Conservation (phyloP, 257 asterid species). For the Nicotiana otophora region DNA sequence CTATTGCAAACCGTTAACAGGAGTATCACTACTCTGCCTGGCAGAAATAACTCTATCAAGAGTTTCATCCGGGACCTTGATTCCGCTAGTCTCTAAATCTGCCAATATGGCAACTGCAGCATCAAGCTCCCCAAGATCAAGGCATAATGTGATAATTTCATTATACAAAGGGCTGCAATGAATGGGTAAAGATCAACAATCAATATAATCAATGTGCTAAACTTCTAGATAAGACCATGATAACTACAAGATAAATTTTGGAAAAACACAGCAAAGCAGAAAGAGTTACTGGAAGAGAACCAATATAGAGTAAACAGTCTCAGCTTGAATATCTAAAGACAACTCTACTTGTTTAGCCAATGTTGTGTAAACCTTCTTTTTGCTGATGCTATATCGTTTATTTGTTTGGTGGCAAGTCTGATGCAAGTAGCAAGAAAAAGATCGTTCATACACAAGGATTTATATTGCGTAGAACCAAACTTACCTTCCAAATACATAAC, state of each 20-base stretch:
- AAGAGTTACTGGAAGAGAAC: not conserved
- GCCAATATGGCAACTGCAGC: conserved; percentile 91
- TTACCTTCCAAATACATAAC: conserved; percentile 84
- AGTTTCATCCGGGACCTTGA: conserved; percentile 83
- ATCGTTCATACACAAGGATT: not conserved
- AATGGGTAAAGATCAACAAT: conserved; percentile 15
- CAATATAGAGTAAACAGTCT: not conserved
- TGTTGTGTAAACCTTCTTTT: not conserved
- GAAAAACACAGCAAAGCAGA: not conserved
- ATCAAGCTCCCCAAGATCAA: conserved; percentile 93
- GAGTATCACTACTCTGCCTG: conserved; percentile 45
- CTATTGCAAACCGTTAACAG: conserved; percentile 34
- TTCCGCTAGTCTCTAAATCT: conserved; percentile 86
- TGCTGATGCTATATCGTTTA: not conserved
- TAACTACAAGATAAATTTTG: not conserved
- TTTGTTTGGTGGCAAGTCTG: not conserved
- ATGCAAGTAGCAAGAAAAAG: not conserved
- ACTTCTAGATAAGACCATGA: not conserved
- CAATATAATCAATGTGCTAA: not conserved
- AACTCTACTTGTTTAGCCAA: not conserved
- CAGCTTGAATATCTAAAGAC: conserved; percentile 4
- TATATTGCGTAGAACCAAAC: not conserved
- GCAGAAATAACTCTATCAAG: conserved; percentile 84
- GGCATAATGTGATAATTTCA: conserved; percentile 63
- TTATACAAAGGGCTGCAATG: conserved; percentile 74